phyloP scores from a whole-genome alignment of 352 stramenopile genomes.

The Globisporangium lucens region DNA sequence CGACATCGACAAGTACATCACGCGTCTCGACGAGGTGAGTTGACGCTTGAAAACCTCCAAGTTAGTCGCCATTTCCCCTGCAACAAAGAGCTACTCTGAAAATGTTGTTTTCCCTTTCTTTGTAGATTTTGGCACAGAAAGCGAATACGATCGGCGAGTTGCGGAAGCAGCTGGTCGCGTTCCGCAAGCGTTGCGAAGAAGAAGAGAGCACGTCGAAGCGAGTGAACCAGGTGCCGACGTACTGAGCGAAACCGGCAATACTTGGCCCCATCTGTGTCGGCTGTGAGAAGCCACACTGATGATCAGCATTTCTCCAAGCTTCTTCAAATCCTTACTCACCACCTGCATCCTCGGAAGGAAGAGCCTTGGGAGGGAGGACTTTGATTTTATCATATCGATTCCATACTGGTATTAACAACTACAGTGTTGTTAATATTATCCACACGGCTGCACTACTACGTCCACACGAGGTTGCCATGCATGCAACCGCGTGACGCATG shows the following conservation, averaged over 20 bases:
- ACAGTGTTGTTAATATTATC: too few relatives aligned
- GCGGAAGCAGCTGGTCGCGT: constrained; percentile 76
- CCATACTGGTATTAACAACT: background rate
- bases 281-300: background rate
- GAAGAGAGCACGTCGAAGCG: constrained; percentile 77
- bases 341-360: background rate
- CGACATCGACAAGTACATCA: constrained; percentile 94
- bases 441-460: too few relatives aligned
- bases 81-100: background rate
- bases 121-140: constrained; percentile 93
- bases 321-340: background rate
- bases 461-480: too few relatives aligned
- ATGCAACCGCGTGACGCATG: too few relatives aligned
- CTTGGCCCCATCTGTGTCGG: background rate
- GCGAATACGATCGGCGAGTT: constrained; percentile 84
- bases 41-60: background rate
- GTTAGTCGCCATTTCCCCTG: background rate
- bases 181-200: constrained; percentile 75
- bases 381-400: background rate
- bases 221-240: constrained; percentile 24
- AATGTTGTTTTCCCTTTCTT: background rate
- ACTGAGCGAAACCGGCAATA: constrained; percentile 15
- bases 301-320: background rate
- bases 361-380: background rate
- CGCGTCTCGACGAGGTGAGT: constrained; percentile 80